Evolutionary conservation across 2,329 filamentous ascomycete species (phyloP).

Genomic region (Exophiala alcalophila): DNA sequence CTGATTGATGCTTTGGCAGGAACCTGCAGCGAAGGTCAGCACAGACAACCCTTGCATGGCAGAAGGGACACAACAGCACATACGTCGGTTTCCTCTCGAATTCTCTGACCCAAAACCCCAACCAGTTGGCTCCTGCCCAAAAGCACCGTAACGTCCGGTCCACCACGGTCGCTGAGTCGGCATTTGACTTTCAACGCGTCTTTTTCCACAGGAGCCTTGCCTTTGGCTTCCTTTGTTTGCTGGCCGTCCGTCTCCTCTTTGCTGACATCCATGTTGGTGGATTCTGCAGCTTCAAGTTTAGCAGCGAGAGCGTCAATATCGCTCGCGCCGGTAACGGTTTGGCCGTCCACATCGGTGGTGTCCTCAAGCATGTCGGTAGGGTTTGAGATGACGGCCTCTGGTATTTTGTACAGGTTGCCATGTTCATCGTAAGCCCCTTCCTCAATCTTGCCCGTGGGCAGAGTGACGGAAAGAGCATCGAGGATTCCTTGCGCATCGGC

Average conservation of each 20-base stretch:
- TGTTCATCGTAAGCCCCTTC: constrained; percentile 70
- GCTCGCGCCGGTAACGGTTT: constrained; percentile 39
- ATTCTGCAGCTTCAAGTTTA: constrained; percentile 33
- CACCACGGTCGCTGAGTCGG: constrained; percentile 62
- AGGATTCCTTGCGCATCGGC: constrained; percentile 76
- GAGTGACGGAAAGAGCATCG: constrained; percentile 70
- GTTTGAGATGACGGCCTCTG: constrained; percentile 66
- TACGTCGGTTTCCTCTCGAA: constrained; percentile 54
- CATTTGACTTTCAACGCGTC: constrained; percentile 59
- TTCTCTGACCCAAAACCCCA: constrained; percentile 58
- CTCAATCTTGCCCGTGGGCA: constrained; percentile 69
- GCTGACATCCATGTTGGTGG: constrained; percentile 21
- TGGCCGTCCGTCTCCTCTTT: constrained; percentile 34
- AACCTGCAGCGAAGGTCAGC: constrained; percentile 48
- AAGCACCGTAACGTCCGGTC: constrained; percentile 60
- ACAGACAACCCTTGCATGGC: constrained; percentile 9
- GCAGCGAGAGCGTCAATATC: constrained; percentile 26
- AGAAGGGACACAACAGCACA: constrained; percentile 1
- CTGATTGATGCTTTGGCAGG: constrained; percentile 59
- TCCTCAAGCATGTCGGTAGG: constrained; percentile 55
- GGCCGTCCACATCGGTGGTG: constrained; percentile 34
- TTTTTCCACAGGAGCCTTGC: constrained; percentile 54
- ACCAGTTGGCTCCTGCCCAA: constrained; percentile 63
- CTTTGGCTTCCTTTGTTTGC: constrained; percentile 55
- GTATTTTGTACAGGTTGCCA: constrained; percentile 67